phyloP scores from a whole-genome alignment of 139 green algal genomes.

The Coccomyxa sp. region DNA sequence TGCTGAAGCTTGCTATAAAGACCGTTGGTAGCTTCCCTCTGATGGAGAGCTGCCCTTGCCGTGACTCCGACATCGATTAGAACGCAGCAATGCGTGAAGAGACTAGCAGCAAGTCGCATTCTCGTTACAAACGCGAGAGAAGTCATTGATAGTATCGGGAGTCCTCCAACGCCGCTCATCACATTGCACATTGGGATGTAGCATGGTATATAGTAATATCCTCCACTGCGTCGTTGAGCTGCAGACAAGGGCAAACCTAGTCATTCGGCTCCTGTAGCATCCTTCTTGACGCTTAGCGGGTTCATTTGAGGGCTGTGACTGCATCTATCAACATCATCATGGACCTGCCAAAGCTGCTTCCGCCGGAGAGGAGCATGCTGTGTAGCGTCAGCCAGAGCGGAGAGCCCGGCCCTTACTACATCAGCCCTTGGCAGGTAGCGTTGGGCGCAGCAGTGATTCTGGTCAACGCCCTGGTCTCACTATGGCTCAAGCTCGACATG shows the following conservation, averaged over 20 bases:
- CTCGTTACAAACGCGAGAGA: too few relatives aligned
- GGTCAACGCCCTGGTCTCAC: constrained; percentile 19
- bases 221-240: not conserved
- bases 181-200: not conserved
- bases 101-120: too few relatives aligned
- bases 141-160: too few relatives aligned
- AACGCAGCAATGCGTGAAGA: too few relatives aligned
- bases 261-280: not conserved
- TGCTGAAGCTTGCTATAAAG: too few relatives aligned
- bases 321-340: not conserved
- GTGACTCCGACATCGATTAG: too few relatives aligned
- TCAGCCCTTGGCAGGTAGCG: not conserved
- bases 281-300: not conserved
- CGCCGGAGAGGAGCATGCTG: not conserved
- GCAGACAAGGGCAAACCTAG: not conserved
- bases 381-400: not conserved
- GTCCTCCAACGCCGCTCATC: too few relatives aligned
- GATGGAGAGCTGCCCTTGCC: too few relatives aligned
- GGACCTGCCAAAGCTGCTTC: not conserved
- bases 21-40: too few relatives aligned
- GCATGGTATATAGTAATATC: not conserved
- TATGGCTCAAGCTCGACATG: constrained; percentile 38
- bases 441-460: constrained; percentile 9
- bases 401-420: not conserved
- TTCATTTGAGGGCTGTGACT: not conserved